These are phyloP conservation scores for Arthrobotrys conoides DNA, from an alignment of 2,329 filamentous ascomycete species.

Conservation along the genomic window DNA sequence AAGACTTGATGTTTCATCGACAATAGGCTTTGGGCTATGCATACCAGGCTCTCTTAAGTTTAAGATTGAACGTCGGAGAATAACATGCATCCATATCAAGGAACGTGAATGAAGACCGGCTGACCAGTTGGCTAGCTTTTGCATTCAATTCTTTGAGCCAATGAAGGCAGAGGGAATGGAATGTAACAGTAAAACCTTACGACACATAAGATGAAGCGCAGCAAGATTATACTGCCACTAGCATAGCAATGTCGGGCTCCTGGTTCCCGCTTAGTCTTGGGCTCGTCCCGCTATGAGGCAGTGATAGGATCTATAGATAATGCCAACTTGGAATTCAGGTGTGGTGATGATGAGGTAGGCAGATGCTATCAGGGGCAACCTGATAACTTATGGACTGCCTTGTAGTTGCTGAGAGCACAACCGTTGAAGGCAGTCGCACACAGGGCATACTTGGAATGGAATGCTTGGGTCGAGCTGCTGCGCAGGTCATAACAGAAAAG, in stretches of 20 bases:
- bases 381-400: not conserved
- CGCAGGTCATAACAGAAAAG: not conserved
- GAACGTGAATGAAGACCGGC: not conserved
- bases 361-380: not conserved
- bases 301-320: not conserved
- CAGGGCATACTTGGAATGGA: not conserved
- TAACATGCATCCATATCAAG: not conserved
- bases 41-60: not conserved
- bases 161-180: not conserved
- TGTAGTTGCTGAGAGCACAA: not conserved
- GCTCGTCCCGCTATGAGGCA: not conserved
- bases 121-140: not conserved
- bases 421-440: not conserved
- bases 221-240: not conserved
- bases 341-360: not conserved
- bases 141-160: not conserved
- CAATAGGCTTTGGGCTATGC: not conserved
- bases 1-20: conserved; percentile 5
- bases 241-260: conserved; percentile 12
- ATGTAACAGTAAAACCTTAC: conserved; percentile 4
- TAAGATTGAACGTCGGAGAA: not conserved
- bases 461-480: not conserved
- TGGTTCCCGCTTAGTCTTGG: not conserved
- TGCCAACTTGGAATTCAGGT: not conserved
- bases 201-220: not conserved